Conservation (phyloP, 225 moss, liverwort and hornwort species). For the Bryum argenteum region DNA sequence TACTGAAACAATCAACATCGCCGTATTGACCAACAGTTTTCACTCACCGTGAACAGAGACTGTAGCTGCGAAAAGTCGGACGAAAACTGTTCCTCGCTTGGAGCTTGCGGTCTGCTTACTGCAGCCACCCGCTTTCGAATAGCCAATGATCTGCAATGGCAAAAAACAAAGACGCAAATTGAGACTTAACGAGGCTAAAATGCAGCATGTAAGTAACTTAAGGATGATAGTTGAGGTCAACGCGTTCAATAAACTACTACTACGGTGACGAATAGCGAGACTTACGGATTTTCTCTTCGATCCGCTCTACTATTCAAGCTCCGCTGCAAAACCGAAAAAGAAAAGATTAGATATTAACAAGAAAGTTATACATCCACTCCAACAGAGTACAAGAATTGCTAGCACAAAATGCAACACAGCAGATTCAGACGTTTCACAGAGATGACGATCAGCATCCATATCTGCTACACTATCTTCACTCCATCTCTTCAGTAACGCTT, state of each 20-base stretch:
- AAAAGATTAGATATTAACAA: slow-evolving; percentile 13
- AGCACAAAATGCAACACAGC: no score
- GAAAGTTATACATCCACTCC: slow-evolving; percentile 3
- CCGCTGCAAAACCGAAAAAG: neutral
- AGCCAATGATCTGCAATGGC: slow-evolving; percentile 54
- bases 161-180: slow-evolving; percentile 21
- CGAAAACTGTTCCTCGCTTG: slow-evolving; percentile 88
- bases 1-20: neutral
- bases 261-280: slow-evolving; percentile 22
- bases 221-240: slow-evolving; percentile 1
- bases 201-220: slow-evolving; percentile 2
- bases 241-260: slow-evolving; percentile 15
- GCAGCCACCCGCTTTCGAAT: slow-evolving; percentile 60
- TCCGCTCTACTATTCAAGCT: no score
- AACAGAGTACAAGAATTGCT: neutral
- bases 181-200: neutral
- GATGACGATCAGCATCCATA: neutral
- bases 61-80: slow-evolving; percentile 80
- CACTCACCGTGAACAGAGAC: slow-evolving; percentile 69
- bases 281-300: slow-evolving; percentile 39
- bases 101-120: slow-evolving; percentile 61
- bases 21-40: slow-evolving; percentile 10
- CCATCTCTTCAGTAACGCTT: neutral
- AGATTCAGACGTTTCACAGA: no score
- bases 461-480: slow-evolving; percentile 2